Evolutionary conservation across 2,329 filamentous ascomycete genomes (phyloP), one percentile per base, ranked within the genome.

Genomic region (Macrophomina pseudophaseolina): DNA sequence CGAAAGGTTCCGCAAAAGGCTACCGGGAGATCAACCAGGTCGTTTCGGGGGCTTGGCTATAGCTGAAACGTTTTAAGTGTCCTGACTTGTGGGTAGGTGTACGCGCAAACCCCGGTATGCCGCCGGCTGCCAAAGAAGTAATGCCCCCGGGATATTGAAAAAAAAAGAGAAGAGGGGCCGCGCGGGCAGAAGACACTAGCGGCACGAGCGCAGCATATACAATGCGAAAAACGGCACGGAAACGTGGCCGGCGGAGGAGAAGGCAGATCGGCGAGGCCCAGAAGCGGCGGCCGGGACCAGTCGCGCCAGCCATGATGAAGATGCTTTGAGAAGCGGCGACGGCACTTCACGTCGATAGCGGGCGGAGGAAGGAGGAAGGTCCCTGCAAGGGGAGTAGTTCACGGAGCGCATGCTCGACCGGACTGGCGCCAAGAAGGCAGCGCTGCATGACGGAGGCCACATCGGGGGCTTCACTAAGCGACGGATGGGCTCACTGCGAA

Each of bases 31-130:
- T 40, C 52, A 38, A 23, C 63, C 23, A 51, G 46, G 58, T 49
- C 63, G 63, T 65, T 49, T 58, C 63, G 53, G 46, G 28, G 53
- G 35, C 52, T 54, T 65, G 63, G 63, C 46, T 56, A 49, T 48
- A 65, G 63, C 63, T 58, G 63, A 65, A 58, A 65, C 63, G 52
- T 54, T 30, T 65, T 58, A 62, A 62, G 58, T 38, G 28, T 62
- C 58, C 44, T 62, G 58, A 62, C 44, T 38, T 48, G 58, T 62
- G 58, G 44, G 58, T 32, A 48, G 58, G 44, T 38, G 58, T 49
- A 62, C 58, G 58, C 58, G 58, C 58, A 62, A 11, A 49, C 44
- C 58, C 58, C 44, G 38, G 44, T 1, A 35, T 62, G 58, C n/a
- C n/a, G 58, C 18, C n/a, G 14, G 44, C 42, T 7, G 18, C 58